A percentile compares a stretch with the other conserved stretches of the same genome.
These are phyloP conservation scores for Vitis riparia DNA, from an alignment of 164 flowering plant genomes.

Conservation along the genomic window DNA sequence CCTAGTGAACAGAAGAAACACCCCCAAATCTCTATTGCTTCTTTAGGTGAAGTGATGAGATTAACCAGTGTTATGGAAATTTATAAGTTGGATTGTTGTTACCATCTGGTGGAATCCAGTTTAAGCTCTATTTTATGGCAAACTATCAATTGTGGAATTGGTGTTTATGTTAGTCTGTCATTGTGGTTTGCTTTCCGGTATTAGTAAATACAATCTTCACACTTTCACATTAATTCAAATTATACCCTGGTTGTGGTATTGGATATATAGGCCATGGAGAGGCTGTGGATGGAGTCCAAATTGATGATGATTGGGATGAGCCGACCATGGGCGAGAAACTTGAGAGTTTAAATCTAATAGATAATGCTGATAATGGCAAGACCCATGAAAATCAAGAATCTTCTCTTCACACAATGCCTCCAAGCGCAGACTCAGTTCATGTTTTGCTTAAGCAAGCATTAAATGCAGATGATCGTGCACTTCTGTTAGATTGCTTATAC, in stretches of 20 bases:
- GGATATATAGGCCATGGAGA: slow-evolving; percentile 26
- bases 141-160: not conserved
- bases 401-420: slow-evolving; percentile 43
- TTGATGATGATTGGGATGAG: slow-evolving; percentile 52
- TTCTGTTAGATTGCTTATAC: slow-evolving; percentile 74
- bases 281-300: slow-evolving; percentile 24
- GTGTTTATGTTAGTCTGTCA: not conserved
- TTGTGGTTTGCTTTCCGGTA: not conserved
- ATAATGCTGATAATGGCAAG: slow-evolving; percentile 15
- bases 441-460: slow-evolving; percentile 88
- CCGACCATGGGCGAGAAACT: slow-evolving; percentile 96
- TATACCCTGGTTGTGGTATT: slow-evolving; percentile 2
- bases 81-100: not conserved
- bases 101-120: not conserved
- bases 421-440: slow-evolving; percentile 91
- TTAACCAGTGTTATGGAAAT: not conserved
- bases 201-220: not conserved
- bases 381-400: slow-evolving; percentile 25
- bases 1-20: too few relatives aligned
- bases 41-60: too few relatives aligned
- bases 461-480: slow-evolving; percentile 82
- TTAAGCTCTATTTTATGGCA: not conserved
- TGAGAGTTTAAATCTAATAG: slow-evolving; percentile 43
- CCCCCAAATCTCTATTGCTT: too few relatives aligned
- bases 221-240: not conserved